Conservation (phyloP, 2,329 filamentous ascomycete genomes). For the Aspergillus sojae region DNA sequence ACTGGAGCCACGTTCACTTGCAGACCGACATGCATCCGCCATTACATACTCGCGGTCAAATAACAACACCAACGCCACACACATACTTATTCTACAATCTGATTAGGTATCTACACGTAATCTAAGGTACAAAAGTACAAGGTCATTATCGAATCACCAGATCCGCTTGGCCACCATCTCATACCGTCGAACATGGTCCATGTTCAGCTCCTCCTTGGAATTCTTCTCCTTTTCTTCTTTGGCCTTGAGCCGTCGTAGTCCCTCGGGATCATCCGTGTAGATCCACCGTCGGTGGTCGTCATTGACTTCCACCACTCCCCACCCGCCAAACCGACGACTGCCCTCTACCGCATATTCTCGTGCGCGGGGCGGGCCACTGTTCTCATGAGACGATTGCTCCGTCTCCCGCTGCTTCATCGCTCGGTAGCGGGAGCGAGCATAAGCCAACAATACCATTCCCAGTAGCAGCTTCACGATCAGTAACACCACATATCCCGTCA, state of each 20-base stretch:
- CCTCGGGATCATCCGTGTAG: conserved; percentile 80
- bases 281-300: conserved; percentile 86
- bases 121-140: neutral
- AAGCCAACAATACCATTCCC: conserved; percentile 83
- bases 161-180: conserved; percentile 97
- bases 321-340: conserved; percentile 76
- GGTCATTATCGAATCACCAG: conserved; percentile 62
- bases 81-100: neutral
- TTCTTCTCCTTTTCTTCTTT: conserved; percentile 64
- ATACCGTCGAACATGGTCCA: conserved; percentile 74
- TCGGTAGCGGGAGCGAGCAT: conserved; percentile 76
- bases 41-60: neutral
- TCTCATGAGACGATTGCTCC: conserved; percentile 18
- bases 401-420: conserved; percentile 73
- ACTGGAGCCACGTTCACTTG: neutral
- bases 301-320: conserved; percentile 82
- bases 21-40: neutral
- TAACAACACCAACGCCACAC: neutral
- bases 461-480: conserved; percentile 83
- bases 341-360: conserved; percentile 66
- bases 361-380: conserved; percentile 24
- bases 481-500: conserved; percentile 81
- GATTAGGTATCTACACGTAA: neutral
- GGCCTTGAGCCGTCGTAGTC: conserved; percentile 64
- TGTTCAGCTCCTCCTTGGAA: conserved; percentile 59